These are phyloP conservation scores for Serpula lacrymans DNA, from an alignment of 768 basidiomycete species.

Conservation along the genomic window DNA sequence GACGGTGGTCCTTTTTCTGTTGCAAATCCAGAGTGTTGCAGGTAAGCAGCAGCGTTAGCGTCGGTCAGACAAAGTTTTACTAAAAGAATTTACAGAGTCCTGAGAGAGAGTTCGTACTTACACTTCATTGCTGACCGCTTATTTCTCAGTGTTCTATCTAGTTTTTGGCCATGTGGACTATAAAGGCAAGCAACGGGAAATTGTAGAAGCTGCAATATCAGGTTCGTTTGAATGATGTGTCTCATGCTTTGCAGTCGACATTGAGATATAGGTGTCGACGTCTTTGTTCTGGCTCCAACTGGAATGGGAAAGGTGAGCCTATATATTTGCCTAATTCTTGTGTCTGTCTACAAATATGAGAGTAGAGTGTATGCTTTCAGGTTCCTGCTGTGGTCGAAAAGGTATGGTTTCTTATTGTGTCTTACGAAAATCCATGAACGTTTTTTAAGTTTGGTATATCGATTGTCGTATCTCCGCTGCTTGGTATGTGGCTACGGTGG, in stretches of 20 bases:
- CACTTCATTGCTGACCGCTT: neutral
- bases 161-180: constrained; percentile 69
- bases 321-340: neutral
- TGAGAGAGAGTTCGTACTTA: constrained; percentile 21
- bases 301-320: constrained; percentile 79
- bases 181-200: constrained; percentile 76
- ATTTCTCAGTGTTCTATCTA: constrained; percentile 19
- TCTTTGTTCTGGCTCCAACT: constrained; percentile 80
- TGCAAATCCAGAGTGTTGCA: too few species aligned
- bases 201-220: constrained; percentile 64
- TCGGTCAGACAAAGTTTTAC: too few species aligned
- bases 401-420: neutral
- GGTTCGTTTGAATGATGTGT: constrained; percentile 35
- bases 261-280: constrained; percentile 51
- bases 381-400: too few species aligned
- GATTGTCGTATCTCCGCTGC: constrained; percentile 72
- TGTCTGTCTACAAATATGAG: constrained; percentile 42
- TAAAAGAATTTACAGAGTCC: constrained; percentile 11
- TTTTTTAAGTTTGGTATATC: constrained; percentile 58
- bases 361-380: constrained; percentile 1
- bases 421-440: neutral
- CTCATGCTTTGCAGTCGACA: neutral
- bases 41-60: too few species aligned
- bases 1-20: too few species aligned
- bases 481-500: constrained; percentile 43